Base-by-base conservation (phyloP, 306 rosid genomes). In the Cercis canadensis region DNA sequence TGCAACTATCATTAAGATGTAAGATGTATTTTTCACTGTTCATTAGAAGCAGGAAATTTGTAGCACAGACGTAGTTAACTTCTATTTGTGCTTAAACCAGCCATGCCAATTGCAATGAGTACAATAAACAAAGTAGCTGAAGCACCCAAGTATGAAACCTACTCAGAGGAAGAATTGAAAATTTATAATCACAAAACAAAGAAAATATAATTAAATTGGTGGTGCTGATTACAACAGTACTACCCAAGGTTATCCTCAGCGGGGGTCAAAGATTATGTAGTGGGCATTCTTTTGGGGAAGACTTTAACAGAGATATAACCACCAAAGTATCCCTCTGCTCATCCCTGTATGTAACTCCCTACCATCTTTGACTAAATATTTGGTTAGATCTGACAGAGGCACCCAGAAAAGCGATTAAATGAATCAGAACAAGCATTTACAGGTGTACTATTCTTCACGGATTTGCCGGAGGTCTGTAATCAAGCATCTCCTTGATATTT, bases 401-500 rank as follows among this genome's bases (percentile, higher is more conserved):
- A 74, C 71, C 81, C 67, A 67, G 19, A 69, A 55, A 70, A 72
- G 74, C 66, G 75, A 80, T 71, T 43, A 67, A 70, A 65, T 11
- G 57, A 67, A 66, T 55, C 75, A 59, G 84, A 74, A 80, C 77
- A 60, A 70, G 45, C 92, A 87, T 85, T 79, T 85, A 84, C 89
- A 90, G 24, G 72, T 65, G 75, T 58, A 57, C 66, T 39, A 44
- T 21, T 81, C 80, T 67, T 83, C 86, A 86, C 40, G 18, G 80
- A 50, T 68, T 84, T 77, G 90, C 72, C 40, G 83, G 76, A 82
- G 0, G 89, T 74, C 89, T 86, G 82, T 70, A 87, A 76, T 94
- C 99, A n/a, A 94, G 87, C 96, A 83, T 91, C 74, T 91, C 99
- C 83, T 79, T 86, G 85, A 75, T 85, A 69, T 91, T 89, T 83